phyloP scores from a whole-genome alignment of 768 basidiomycete genomes.

The Leccinellum rugosiceps region DNA sequence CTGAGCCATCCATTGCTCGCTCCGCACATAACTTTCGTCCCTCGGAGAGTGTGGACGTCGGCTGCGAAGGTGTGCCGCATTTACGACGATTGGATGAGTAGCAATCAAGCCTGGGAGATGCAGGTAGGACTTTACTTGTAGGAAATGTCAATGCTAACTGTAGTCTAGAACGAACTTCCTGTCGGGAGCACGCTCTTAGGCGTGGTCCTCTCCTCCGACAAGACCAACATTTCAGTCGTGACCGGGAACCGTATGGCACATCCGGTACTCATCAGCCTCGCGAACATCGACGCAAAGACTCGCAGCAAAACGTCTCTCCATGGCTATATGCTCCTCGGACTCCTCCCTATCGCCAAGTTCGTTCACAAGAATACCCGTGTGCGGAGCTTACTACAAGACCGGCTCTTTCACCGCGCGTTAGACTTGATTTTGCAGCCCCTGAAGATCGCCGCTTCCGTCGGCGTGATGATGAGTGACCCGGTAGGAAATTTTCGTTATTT shows the following conservation, averaged over 20 bases:
- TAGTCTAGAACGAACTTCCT: background rate
- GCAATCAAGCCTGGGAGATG: background rate
- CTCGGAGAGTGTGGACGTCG: background rate
- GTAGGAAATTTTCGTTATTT: background rate
- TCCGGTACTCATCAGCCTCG: background rate
- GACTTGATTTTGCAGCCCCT: background rate
- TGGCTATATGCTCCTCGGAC: background rate
- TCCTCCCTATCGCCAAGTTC: background rate
- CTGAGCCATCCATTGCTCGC: background rate
- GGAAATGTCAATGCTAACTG: too few species aligned
- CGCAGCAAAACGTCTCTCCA: background rate
- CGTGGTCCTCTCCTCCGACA: background rate
- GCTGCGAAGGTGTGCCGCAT: background rate
- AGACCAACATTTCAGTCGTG: background rate
- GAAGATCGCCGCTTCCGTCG: background rate
- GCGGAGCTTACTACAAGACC: background rate
- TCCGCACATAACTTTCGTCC: background rate
- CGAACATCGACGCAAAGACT: background rate
- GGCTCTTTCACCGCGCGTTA: background rate
- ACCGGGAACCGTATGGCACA: background rate
- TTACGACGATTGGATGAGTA: background rate
- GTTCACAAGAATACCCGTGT: background rate
- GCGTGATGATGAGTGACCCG: background rate
- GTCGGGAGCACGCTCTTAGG: background rate
- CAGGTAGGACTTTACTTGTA: background rate